Base-by-base conservation (phyloP, 1,139 yeast genomes). In the Saccharomyces hybrid region DNA sequence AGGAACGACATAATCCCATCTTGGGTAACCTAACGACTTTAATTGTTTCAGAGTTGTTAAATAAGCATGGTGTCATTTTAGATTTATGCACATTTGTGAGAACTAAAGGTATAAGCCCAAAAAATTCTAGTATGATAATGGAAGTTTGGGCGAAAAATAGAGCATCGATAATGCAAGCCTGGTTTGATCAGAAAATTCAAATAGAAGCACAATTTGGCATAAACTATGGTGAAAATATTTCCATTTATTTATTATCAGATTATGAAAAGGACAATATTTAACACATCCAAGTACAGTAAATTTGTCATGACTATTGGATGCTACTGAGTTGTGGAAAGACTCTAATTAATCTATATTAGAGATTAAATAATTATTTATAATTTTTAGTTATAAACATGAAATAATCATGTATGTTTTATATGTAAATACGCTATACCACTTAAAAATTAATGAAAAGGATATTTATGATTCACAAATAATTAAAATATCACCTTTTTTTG, bases 61-160 rank as follows among this genome's bases (percentile, higher is more conserved):
- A 88, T 59, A 85, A 81, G 61, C 96, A 91, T 67, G 96, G 90
- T 61, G 73, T 93, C 56, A 80, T 89, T n/a, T 76, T 90, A 48
- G 97, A 93, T 69, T 79, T 90, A 49, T 87, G 95, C 51, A 88
- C 91, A 0, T 93, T 91, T 69, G 82, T 88, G 53, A 81, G 80
- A 54, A 76, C 76, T 52, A 85, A 83, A 0, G 81, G 53, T 7
- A 16, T 23, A 20, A 26, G 16, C 7, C 9, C 38, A 2, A 47
- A 38, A 25, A 49, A 51, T 9, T 38, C 49, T 2, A 26, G 57
- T 77, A 48, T 80, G 85, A 59, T 91, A 90, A 48, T 87, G 93
- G 28, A 73, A 90, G 60, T 72, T 85, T 53, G 90, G 91, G 14
- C 83, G 83, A 54, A 84, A 83, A 66, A 89, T 71, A 76, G 98